These are phyloP conservation scores for Turnera subulata DNA, from an alignment of 345 rosid genomes.

Conservation along the genomic window DNA sequence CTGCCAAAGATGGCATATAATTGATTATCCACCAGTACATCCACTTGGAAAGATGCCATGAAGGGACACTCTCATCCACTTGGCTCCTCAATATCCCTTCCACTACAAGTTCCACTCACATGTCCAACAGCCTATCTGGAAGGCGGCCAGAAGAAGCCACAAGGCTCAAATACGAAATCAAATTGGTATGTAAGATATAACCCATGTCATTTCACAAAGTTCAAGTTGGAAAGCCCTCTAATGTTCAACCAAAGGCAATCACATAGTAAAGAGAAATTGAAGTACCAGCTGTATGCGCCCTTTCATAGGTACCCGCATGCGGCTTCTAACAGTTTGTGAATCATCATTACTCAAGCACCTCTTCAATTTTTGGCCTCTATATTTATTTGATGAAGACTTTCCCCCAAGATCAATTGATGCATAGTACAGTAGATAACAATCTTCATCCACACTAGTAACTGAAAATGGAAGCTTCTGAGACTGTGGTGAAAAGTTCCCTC, in stretches of 20 bases:
- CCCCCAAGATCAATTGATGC: constrained; percentile 80
- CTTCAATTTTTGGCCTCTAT: constrained; percentile 50
- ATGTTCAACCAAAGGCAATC: neutral
- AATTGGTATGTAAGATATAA: constrained; percentile 14
- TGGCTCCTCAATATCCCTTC: no score
- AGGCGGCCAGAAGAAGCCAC: no score
- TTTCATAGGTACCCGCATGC: constrained; percentile 78
- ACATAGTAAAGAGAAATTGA: constrained; percentile 9
- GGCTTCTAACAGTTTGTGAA: constrained; percentile 56
- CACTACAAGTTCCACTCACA: no score
- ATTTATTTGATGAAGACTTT: constrained; percentile 48
- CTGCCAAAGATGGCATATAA: no score
- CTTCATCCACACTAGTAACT: constrained; percentile 86
- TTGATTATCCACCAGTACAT: no score
- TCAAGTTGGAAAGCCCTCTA: no score
- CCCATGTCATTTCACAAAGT: no score
- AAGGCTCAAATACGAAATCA: no score
- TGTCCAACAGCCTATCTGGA: no score
- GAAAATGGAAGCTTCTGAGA: constrained; percentile 91
- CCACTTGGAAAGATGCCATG: no score
- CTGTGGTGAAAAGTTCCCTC: constrained; percentile 81
- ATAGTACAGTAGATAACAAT: constrained; percentile 67
- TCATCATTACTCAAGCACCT: constrained; percentile 50
- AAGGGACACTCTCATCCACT: no score
- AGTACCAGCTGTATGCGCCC: constrained; percentile 91